These are phyloP conservation scores for Kwoniella heveanensis DNA, from an alignment of 768 basidiomycete species.

Conservation along the genomic window DNA sequence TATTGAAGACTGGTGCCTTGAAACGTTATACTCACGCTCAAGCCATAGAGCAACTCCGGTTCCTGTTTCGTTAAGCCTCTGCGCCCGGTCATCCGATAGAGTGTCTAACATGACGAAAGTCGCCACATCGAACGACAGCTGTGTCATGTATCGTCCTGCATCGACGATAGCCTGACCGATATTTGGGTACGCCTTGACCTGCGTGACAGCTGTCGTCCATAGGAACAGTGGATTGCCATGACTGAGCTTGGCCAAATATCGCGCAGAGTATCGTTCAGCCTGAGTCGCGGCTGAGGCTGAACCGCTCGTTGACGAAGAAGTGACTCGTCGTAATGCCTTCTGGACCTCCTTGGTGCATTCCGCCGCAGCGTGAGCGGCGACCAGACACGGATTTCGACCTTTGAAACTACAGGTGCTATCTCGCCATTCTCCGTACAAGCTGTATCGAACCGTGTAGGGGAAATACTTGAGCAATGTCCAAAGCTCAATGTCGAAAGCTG, in stretches of 20 bases:
- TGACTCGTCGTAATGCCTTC: constrained; percentile 81
- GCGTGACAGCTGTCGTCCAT: constrained; percentile 83
- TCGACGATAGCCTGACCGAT: constrained; percentile 81
- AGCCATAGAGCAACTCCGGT: constrained; percentile 43
- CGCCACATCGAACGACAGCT: constrained; percentile 91
- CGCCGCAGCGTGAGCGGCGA: constrained; percentile 57
- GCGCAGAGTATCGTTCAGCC: constrained; percentile 64
- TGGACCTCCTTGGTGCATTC: constrained; percentile 88
- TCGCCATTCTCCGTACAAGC: constrained; percentile 95
- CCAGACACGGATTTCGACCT: constrained; percentile 32
- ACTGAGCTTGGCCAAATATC: constrained; percentile 86
- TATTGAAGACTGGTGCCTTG: background rate
- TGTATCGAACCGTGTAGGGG: constrained; percentile 79
- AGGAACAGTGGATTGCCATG: constrained; percentile 93
- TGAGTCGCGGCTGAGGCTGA: constrained; percentile 30
- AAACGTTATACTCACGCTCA: constrained; percentile 30
- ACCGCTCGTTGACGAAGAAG: constrained; percentile 57
- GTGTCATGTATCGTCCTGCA: constrained; percentile 81
- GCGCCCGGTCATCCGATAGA: constrained; percentile 64
- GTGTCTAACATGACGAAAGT: constrained; percentile 85
- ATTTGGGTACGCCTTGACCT: constrained; percentile 96
- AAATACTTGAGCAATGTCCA: constrained; percentile 86
- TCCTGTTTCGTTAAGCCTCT: constrained; percentile 35
- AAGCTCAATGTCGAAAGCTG: constrained; percentile 84
- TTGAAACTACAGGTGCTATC: constrained; percentile 67